Evolutionary conservation across 257 asterid species (phyloP), one percentile per base, ranked within the genome.

Genomic region (Solanum bulbocastanum): DNA sequence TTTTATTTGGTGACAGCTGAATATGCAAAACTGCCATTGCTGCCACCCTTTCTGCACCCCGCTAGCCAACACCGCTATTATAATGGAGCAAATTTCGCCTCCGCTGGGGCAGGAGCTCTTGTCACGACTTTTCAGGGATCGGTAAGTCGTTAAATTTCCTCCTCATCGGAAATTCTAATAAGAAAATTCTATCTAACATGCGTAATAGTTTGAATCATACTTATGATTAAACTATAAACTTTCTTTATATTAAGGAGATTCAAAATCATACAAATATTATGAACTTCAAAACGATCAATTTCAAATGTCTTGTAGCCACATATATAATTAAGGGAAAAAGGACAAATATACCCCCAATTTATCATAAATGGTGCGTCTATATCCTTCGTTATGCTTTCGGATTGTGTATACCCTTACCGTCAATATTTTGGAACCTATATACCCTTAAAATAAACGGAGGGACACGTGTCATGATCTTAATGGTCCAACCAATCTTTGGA

Each of bases 91-190:
- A 95, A 92, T 85, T 95, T 95, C 79, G 98, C 98, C 23, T 95
- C 98, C 13, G 94, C 93, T 40, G 98, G 97, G 35, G 98, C 95
- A 4, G 98, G 98, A 86, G 97, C 91, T 83, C 83, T 95, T 84
- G 84, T 89, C 27, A 90, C 89, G 11, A 95, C 98, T 52, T 93
- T 91, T 75, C 83, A 73, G 27, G 97, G 98, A 83, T 46, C 75
- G 91, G 98, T 95, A 92, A 27, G 35, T 83, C 20, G 2, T 25
- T 40, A 7, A 36, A 36, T 20, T 33, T 72, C 2, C 7, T 5
- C 15, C 4, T 72, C 14, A 1, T 33, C 22, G 20, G 12, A 37
- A 36, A 37, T 74, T 74, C 32, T 74, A 74, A 37, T 4, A 5
- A 37, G 33, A 4, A 0, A 35, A 37, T 23, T 74, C 20, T 14